Evolutionary conservation across 2,329 filamentous ascomycete genomes (phyloP).

Genomic region (Nigrograna mackinnonii): DNA sequence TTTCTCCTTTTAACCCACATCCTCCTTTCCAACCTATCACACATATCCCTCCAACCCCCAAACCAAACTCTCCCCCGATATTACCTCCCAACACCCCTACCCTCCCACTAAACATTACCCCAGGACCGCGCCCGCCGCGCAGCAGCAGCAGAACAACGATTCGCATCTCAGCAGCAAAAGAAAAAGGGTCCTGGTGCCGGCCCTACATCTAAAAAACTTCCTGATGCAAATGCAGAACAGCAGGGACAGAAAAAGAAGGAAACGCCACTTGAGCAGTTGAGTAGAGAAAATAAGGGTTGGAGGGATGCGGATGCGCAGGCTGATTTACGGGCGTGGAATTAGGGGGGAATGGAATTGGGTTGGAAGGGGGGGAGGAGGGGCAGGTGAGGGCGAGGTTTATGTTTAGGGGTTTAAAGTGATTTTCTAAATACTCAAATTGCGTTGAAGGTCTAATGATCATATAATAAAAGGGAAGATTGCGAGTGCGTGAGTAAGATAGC

Average conservation of each 20-base stretch:
- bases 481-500: too few relatives aligned
- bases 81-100: background rate
- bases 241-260: conserved; percentile 21
- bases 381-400: background rate
- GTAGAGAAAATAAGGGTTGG: conserved; percentile 33
- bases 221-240: too few relatives aligned
- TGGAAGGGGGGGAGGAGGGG: too few relatives aligned
- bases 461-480: too few relatives aligned
- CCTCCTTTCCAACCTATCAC: background rate
- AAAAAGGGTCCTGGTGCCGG: conserved; percentile 6
- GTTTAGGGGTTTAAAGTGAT: too few relatives aligned
- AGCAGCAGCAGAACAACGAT: conserved; percentile 29
- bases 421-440: too few relatives aligned
- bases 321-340: conserved; percentile 30
- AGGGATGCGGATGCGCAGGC: conserved; percentile 30
- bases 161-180: conserved; percentile 17
- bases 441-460: too few relatives aligned
- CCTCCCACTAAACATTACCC: background rate
- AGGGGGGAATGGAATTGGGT: too few relatives aligned
- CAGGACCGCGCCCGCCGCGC: conserved; percentile 37
- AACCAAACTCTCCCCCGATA: background rate
- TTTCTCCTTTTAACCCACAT: background rate
- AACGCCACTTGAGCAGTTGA: conserved; percentile 30
- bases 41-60: background rate
- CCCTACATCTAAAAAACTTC: too few relatives aligned